Evolutionary conservation across 768 basidiomycete species (phyloP), one percentile per base, ranked within the genome.

Genomic region (Boletus coccyginus): DNA sequence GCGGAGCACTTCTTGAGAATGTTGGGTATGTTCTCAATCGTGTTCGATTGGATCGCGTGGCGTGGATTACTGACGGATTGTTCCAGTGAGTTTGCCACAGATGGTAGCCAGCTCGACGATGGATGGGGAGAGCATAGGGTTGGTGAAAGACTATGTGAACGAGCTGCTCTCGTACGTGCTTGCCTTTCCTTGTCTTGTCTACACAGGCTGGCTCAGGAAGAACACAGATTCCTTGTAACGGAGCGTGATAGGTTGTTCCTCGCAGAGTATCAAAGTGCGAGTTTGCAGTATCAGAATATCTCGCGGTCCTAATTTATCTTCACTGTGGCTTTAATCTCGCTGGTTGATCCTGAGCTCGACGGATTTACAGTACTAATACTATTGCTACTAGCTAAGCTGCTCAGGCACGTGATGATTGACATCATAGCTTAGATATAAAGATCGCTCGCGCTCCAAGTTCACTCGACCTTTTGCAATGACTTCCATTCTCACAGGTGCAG

Each of bases 1-100:
- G 94, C 92, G 7, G 96, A 98, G 67, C 97, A 99, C 73, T 70
- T 99, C 5, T 69, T 98, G 58, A 78, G 96, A 50, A 88, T 98
- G 84, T 76, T 98, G 52, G 96, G 96, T 96, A 59, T 55, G 84
- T 78, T 47, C 35, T 36, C 35, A 21, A 21, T 21, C 21, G 21
- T 9, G 33, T n/a, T 36, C 38, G 16, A 24, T 27, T 33, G 9
- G 44, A n/a, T 47, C 36, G 31, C n/a, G n/a, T 21, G 21, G 21
- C 2, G 21, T 21, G 21, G 21, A 21, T 21, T 21, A 21, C 2
- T 21, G 50, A 67, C 35, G 24, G n/a, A 29, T 41, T 49, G 29
- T 17, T n/a, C 39, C 59, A 97, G 96, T 98, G 71, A 93, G 88
- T 61, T 78, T 98, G 39, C 97, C 96, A 1, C 83, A 85, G 62